Conservation (phyloP, 2,329 filamentous ascomycete genomes). For the Pseudogymnoascus sp. region DNA sequence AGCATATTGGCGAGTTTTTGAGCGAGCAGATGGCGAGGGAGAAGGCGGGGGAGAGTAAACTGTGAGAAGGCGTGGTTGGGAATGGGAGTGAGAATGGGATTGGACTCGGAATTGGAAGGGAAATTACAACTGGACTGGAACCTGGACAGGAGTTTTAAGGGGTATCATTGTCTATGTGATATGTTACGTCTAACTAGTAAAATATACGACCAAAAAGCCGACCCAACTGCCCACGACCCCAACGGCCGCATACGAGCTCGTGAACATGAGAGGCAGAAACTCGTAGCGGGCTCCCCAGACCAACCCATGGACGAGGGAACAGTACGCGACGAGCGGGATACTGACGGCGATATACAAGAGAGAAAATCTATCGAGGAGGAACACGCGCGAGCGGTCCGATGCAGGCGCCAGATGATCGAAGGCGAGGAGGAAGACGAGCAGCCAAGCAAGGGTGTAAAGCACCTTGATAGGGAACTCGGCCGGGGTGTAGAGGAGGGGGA, state of each 20-base stretch:
- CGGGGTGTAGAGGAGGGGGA: conserved; percentile 84
- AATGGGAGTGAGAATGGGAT: not conserved
- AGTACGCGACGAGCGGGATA: conserved; percentile 83
- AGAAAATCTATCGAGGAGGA: conserved; percentile 84
- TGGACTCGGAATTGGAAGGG: not conserved
- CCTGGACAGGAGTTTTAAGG: not conserved
- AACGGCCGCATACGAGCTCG: conserved; percentile 84
- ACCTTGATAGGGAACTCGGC: conserved; percentile 93
- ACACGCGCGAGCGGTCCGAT: conserved; percentile 69
- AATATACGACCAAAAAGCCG: conserved; percentile 88
- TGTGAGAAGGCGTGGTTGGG: not conserved
- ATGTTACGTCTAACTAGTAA: conserved; percentile 34
- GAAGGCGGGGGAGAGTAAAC: not conserved
- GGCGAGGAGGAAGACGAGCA: conserved; percentile 72
- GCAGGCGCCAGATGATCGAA: conserved; percentile 87
- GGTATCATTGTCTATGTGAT: not conserved
- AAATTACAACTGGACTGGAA: not conserved
- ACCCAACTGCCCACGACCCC: conserved; percentile 96
- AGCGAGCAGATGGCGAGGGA: conserved; percentile 8
- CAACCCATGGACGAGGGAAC: conserved; percentile 73
- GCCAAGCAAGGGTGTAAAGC: conserved; percentile 86
- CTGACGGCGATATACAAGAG: conserved; percentile 82
- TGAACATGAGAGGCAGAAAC: conserved; percentile 95
- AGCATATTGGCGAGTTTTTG: conserved; percentile 36
- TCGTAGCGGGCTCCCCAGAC: conserved; percentile 76